Percentiles rank a stretch among this genome's conserved stretches.
Conservation (phyloP, 176 grass and related monocot genomes). For the Oryza australiensis region DNA sequence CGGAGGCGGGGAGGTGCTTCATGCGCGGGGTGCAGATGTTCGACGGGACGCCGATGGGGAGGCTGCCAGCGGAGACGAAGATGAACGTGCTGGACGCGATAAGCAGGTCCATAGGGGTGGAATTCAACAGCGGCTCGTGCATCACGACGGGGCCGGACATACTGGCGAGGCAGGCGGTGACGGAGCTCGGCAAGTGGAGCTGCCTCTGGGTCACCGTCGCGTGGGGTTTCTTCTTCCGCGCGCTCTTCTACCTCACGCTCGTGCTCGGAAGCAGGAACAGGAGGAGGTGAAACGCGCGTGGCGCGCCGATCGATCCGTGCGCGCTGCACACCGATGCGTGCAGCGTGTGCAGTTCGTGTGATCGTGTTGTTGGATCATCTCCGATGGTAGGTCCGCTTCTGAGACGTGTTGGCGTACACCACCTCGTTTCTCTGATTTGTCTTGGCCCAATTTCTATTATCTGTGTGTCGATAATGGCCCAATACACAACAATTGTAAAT, state of each 20-base stretch:
- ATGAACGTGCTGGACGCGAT: slow-evolving; percentile 55
- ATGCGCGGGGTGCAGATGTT: slow-evolving; percentile 79
- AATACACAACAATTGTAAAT: too few relatives aligned
- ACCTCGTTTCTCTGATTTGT: too few relatives aligned
- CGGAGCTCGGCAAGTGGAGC: slow-evolving; percentile 70
- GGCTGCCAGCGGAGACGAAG: slow-evolving; percentile 47
- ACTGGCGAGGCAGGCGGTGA: slow-evolving; percentile 46
- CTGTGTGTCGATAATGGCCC: too few relatives aligned
- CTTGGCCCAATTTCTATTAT: too few relatives aligned
- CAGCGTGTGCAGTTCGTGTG: too few relatives aligned
- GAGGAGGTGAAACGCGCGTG: slow-evolving; percentile 49
- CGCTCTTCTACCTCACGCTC: slow-evolving; percentile 68
- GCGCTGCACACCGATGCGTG: too few relatives aligned
- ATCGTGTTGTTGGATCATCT: too few relatives aligned
- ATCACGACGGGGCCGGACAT: slow-evolving; percentile 61
- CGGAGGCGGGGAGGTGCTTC: slow-evolving; percentile 59
- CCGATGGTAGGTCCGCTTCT: too few relatives aligned
- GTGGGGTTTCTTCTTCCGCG: slow-evolving; percentile 70
- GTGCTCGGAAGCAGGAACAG: slow-evolving; percentile 66
- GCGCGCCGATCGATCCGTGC: neutral
- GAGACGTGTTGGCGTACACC: too few relatives aligned
- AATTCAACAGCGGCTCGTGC: slow-evolving; percentile 57
- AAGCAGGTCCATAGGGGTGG: slow-evolving; percentile 49
- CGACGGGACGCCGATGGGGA: slow-evolving; percentile 61
- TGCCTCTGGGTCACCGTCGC: slow-evolving; percentile 66